phyloP scores from a whole-genome alignment of 2,329 filamentous ascomycete genomes.

The Hymenoscyphus fraxineus region DNA sequence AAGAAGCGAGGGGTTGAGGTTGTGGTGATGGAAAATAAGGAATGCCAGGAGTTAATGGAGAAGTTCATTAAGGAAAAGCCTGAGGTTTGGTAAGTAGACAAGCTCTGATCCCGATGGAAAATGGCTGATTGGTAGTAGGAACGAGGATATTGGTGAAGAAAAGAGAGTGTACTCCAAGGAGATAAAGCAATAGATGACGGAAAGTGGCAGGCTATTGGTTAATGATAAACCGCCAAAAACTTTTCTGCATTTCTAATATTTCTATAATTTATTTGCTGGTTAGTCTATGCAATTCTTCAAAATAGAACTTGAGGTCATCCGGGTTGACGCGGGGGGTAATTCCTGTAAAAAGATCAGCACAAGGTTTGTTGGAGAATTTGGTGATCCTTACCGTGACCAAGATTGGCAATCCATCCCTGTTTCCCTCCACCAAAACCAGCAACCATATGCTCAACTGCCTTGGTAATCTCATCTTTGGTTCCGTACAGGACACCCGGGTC shows the following conservation, averaged over 20 bases:
- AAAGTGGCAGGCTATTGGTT: not conserved
- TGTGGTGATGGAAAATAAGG: constrained; percentile 61
- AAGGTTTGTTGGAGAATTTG: too few species aligned
- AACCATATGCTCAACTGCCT: constrained; percentile 81
- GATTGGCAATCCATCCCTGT: constrained; percentile 93
- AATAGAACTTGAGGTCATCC: constrained; percentile 88
- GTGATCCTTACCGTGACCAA: constrained; percentile 75
- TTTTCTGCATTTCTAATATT: not conserved
- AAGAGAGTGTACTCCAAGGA: constrained; percentile 41
- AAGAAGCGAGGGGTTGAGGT: constrained; percentile 67
- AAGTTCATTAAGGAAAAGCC: constrained; percentile 70
- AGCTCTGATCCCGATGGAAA: not conserved
- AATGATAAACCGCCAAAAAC: not conserved
- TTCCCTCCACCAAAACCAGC: constrained; percentile 75
- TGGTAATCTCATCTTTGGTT: constrained; percentile 73
- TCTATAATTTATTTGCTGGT: constrained; percentile 39
- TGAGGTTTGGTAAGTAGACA: constrained; percentile 56
- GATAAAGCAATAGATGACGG: constrained; percentile 14
- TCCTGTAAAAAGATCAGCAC: constrained; percentile 47
- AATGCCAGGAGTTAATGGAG: constrained; percentile 66
- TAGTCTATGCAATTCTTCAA: constrained; percentile 81
- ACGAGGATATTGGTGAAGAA: constrained; percentile 56
- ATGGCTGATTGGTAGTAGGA: constrained; percentile 38
- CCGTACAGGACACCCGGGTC: constrained; percentile 94
- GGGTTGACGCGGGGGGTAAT: constrained; percentile 95